Evolutionary conservation across 352 stramenopile genomes (phyloP).

Genomic region (Blastocystis sp.): DNA sequence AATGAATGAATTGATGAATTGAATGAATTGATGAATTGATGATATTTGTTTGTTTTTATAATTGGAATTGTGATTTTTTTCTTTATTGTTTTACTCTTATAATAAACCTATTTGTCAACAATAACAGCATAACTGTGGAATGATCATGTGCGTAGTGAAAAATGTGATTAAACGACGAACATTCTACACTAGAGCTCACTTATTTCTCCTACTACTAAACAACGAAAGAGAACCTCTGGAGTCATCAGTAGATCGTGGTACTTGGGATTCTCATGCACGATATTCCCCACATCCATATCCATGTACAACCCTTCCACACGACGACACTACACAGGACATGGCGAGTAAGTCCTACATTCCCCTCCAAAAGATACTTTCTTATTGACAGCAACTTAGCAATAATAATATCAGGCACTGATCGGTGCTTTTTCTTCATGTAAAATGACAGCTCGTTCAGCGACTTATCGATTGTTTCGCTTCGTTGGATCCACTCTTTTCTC

Average conservation of each 20-base stretch:
- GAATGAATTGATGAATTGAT: not conserved
- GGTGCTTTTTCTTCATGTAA: not conserved
- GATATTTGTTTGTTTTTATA: not conserved
- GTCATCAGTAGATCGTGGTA: constrained; percentile 38
- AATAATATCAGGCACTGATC: not conserved
- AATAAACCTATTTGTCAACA: not conserved
- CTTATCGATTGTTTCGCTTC: not conserved
- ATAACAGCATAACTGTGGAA: not conserved
- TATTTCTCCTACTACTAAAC: not conserved
- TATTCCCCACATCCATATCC: constrained; percentile 41
- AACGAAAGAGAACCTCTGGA: not conserved
- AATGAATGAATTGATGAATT: not conserved
- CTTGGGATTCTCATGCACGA: not conserved
- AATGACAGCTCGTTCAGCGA: not conserved
- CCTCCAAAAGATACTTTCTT: not conserved
- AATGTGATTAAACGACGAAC: not conserved
- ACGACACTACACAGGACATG: not conserved
- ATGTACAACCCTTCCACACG: constrained; percentile 20
- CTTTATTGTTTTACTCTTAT: not conserved
- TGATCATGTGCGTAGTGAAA: not conserved
- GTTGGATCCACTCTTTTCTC: not conserved
- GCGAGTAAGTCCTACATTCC: not conserved
- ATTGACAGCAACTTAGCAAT: not conserved
- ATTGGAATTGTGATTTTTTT: not conserved
- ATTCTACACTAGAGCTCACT: not conserved